Percentiles rank a stretch among this genome's conserved stretches.
Evolutionary conservation across 73 alveolate genomes (phyloP).

Genomic region (Breviolum minutum): DNA sequence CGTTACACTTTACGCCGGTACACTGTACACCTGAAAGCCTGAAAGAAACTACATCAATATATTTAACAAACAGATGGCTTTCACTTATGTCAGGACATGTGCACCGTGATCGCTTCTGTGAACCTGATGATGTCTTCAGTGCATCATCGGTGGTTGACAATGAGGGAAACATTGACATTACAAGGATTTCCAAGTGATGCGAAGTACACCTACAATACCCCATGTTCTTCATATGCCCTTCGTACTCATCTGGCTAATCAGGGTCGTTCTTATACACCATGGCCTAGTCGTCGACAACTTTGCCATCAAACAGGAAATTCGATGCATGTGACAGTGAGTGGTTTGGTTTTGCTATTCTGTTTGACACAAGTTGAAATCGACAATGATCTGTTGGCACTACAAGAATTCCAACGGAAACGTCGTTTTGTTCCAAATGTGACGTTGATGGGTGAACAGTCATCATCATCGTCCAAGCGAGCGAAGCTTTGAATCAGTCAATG

Average conservation of each 20-base stretch:
- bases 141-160: conserved; percentile 30
- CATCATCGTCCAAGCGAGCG: too few species aligned
- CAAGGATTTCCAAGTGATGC: conserved; percentile 13
- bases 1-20: too few species aligned
- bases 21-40: too few species aligned
- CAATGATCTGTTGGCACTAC: neutral
- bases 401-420: neutral
- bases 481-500: too few species aligned
- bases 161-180: neutral
- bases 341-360: neutral
- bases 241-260: neutral
- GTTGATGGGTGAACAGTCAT: too few species aligned
- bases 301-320: conserved; percentile 35
- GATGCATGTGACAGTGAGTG: conserved; percentile 32
- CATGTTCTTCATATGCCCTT: neutral
- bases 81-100: neutral
- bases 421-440: neutral
- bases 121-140: neutral
- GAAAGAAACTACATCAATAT: too few species aligned
- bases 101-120: neutral
- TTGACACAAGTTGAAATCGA: neutral
- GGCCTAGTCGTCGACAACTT: neutral
- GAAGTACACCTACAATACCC: neutral
- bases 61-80: neutral
- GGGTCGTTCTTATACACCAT: neutral